phyloP scores from a whole-genome alignment of 2,329 filamentous ascomycete genomes.

The Nemania serpens region DNA sequence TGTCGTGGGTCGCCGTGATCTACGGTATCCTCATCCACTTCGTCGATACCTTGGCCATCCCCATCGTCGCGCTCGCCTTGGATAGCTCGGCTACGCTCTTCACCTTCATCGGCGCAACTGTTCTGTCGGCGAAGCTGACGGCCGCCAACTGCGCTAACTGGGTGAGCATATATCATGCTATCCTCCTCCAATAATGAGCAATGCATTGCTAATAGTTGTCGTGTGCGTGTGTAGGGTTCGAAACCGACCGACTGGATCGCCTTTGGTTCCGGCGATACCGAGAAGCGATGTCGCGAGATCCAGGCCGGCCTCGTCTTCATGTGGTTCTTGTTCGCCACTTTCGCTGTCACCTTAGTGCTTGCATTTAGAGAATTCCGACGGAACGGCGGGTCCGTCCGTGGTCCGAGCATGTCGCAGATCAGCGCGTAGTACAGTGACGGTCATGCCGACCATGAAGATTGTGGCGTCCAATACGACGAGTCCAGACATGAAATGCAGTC shows the following conservation, averaged over 20 bases:
- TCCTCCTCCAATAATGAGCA: no score
- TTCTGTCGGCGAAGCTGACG: conserved; percentile 70
- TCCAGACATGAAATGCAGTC: not conserved
- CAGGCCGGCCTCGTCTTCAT: conserved; percentile 77
- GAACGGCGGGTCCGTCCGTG: conserved; percentile 50
- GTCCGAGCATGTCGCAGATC: conserved; percentile 62
- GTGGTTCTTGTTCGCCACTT: conserved; percentile 75
- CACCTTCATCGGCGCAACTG: conserved; percentile 71
- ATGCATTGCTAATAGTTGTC: conserved; percentile 1
- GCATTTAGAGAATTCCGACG: conserved; percentile 58
- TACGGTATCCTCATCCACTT: conserved; percentile 42
- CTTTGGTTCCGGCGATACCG: conserved; percentile 62
- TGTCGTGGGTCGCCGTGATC: conserved; percentile 68
- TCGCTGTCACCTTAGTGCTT: conserved; percentile 61
- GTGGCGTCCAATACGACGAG: not conserved
- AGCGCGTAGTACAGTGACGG: conserved; percentile 46
- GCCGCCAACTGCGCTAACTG: conserved; percentile 68
- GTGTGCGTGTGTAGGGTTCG: conserved; percentile 42
- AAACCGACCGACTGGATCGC: conserved; percentile 60
- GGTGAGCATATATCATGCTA: conserved; percentile 46
- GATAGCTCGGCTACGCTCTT: conserved; percentile 62
- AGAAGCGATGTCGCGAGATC: conserved; percentile 73
- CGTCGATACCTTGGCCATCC: conserved; percentile 32
- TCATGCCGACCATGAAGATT: conserved; percentile 18
- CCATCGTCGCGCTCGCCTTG: conserved; percentile 34